phyloP scores from a whole-genome alignment of 441 rosid species.

The Metrosideros polymorpha region DNA sequence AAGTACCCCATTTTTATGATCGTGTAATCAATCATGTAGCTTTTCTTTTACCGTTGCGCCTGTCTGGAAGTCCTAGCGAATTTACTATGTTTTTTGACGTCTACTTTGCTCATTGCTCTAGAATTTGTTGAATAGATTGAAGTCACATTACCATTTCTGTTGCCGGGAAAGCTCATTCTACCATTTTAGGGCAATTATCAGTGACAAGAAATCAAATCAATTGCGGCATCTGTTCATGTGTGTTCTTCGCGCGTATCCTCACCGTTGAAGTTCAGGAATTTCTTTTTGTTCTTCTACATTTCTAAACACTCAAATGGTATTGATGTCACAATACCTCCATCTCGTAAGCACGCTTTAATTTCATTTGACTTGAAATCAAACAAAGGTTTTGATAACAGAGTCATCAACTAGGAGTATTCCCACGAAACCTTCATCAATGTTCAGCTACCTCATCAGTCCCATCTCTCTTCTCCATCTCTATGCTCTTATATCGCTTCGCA shows the following conservation, averaged over 20 bases:
- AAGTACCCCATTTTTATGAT: neutral
- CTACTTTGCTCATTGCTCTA: neutral
- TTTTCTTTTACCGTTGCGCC: neutral
- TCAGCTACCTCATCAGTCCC: neutral
- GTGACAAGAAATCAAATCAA: neutral
- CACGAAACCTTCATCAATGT: neutral
- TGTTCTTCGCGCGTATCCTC: neutral
- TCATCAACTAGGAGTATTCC: neutral
- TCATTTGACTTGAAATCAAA: neutral
- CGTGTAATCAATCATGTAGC: neutral
- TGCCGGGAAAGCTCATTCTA: neutral
- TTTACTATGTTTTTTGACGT: neutral
- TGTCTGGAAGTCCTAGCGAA: neutral
- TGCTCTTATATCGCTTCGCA: conserved; percentile 8
- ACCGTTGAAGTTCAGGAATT: neutral
- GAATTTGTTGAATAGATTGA: neutral
- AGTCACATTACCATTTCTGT: neutral
- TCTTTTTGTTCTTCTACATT: neutral
- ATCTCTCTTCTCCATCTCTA: neutral
- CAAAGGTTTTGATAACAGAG: neutral
- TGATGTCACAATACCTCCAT: neutral
- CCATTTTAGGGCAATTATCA: neutral
- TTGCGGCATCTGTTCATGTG: neutral
- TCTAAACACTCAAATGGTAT: neutral
- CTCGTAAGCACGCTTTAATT: neutral